Evolutionary conservation across 2,329 filamentous ascomycete species (phyloP), one percentile per base, ranked within the genome.

Genomic region (Diaporthe sp.): DNA sequence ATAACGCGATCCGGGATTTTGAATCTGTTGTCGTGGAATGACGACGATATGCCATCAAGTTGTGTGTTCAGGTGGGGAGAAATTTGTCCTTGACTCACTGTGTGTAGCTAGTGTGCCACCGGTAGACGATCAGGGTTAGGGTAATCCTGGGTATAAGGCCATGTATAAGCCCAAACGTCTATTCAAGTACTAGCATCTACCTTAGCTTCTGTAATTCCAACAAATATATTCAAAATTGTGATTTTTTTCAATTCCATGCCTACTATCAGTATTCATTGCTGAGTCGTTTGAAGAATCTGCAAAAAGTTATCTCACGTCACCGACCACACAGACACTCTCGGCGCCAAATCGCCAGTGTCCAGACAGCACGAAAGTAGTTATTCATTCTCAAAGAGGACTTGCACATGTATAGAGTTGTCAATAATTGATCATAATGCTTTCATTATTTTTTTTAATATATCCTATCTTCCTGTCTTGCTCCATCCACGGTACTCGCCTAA

Each of bases 61-160:
- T 40, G 30, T 35, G 22, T 52, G 22, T 7, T 54, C 13, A 40
- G 10, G 64, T 52, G 33, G 64, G 35, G 64, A 68, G 45, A 68
- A 68, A 54, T 54, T 68, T 54, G 17, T 47, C 60, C 25, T 66
- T 66, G 40, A 47, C 60, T 47, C 33, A 68, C 33, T 68, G n/a
- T 38, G 38, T 12, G 8, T 19, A 30, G n/a, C 40, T 10, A 40
- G 13, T 25, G 15, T n/a, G 12, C 2, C 17, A 7, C 30, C 8
- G 3, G 7, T 40, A 19, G 6, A 10, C n/a, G 10, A 8, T 25
- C n/a, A 67, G 64, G 64, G 64, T 52, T 67, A 67, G 64, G 64
- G 45, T 28, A 3, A 3, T 19, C 3, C 3, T 33, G 13, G 7
- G 2, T 30, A 15, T 17, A 33, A 25, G 47, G 25, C n/a, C 25